Base-by-base conservation (phyloP, 129 eudicot genomes). In the Centaurea solstitialis region DNA sequence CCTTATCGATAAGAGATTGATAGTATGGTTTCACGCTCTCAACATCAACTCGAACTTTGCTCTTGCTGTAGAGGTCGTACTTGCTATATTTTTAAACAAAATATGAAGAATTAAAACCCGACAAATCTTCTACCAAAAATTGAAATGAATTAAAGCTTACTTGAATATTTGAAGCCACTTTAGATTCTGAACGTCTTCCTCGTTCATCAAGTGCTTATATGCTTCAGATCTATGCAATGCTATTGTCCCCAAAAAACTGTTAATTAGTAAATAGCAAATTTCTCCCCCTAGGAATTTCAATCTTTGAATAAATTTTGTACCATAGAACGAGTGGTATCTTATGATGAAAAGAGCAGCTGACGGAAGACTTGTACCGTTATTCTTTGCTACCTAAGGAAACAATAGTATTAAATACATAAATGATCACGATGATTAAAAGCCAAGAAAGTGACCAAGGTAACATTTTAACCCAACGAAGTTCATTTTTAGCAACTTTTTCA, bases 81-180 rank as follows among this genome's bases (percentile, higher is more conserved):
- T 91, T 91, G 90, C 97, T 92, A 81, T 68, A 80, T 53, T 39
- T 41, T 67, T 20, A 76, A 23, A 68, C 13, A 75, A 2, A 68
- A 68, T 57, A 57, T 57, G 7, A n/a, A 57, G 65, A n/a, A 17
- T 57, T 1, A 57, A 57, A n/a, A n/a, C 3, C 0, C 6, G 22
- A 57, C 23, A 57, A n/a, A 57, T 57, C 7, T 43, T 8, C 12
- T 21, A 72, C 41, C 61, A 7, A n/a, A 39, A 8, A 72, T 73
- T 41, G 33, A 18, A 73, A 8, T 13, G 37, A 79, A 79, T 24
- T 40, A 11, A 76, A 5, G 30, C 67, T 41, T 82, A 93, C 98
- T 92, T 94, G 82, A 94, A 94, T 47, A 92, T 84, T 61, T 92
- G 80, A 68, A 94, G 97, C 97, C 97, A 94, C 80, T 92, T 90